These are phyloP conservation scores for Ganoderma meredithae DNA, from an alignment of 1,284 basidiomycete species.

Conservation along the genomic window DNA sequence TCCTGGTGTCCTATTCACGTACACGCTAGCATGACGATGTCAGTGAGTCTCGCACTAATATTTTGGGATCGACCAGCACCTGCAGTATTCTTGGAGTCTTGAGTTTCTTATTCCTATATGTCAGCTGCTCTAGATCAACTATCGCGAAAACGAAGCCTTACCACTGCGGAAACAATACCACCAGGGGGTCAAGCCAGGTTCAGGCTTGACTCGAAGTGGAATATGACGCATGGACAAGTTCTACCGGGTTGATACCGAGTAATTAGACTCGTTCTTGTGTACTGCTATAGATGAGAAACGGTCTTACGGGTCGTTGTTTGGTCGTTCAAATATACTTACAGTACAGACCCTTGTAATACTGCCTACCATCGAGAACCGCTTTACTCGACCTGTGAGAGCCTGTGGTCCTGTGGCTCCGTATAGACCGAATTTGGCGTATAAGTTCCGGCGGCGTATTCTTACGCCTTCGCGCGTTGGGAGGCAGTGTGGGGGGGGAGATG, in stretches of 20 bases:
- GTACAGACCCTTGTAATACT: not conserved
- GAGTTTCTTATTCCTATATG: not conserved
- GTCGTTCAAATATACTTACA: slow-evolving; percentile 4
- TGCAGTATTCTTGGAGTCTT: not conserved
- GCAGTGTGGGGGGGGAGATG: not conserved
- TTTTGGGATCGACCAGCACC: not conserved
- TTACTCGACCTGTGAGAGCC: no score
- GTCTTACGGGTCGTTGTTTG: not conserved
- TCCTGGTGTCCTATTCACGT: not conserved
- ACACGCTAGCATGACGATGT: not conserved
- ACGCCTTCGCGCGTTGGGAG: not conserved
- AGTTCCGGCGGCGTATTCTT: not conserved
- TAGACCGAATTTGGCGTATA: not conserved
- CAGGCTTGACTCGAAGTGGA: not conserved
- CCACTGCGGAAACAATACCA: no score
- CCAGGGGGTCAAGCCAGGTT: not conserved
- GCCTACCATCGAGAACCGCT: no score
- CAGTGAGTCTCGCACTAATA: not conserved
- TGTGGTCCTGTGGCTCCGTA: not conserved
- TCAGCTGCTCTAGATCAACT: not conserved
- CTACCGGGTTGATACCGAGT: not conserved
- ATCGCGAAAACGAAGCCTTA: not conserved
- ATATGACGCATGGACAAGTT: not conserved
- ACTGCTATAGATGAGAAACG: not conserved
- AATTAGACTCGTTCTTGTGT: not conserved